Conservation (phyloP, 1,139 yeast species). For the Saccharomycopsis hybrid region DNA sequence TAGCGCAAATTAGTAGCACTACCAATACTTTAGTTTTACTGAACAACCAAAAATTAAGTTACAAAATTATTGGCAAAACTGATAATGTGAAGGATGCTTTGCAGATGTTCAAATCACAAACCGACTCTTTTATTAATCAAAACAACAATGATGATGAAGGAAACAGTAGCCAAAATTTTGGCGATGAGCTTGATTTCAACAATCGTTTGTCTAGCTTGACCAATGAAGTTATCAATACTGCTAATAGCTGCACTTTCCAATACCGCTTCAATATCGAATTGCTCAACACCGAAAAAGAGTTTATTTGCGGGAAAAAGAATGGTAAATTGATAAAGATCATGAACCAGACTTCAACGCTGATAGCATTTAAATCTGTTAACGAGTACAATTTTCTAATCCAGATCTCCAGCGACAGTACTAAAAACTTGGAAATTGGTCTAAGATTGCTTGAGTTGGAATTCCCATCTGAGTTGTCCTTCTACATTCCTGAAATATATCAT, state of each 20-base stretch:
- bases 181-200: slow-evolving; percentile 11
- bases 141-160: background rate
- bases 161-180: background rate
- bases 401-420: slow-evolving; percentile 42
- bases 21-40: slow-evolving; percentile 30
- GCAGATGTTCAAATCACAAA: slow-evolving; percentile 26
- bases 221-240: slow-evolving; percentile 15
- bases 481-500: slow-evolving; percentile 90
- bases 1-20: slow-evolving; percentile 34
- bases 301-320: slow-evolving; percentile 89
- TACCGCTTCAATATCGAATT: slow-evolving; percentile 52
- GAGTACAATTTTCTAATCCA: slow-evolving; percentile 65
- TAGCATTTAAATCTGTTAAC: slow-evolving; percentile 53
- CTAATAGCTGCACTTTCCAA: slow-evolving; percentile 22
- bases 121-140: background rate
- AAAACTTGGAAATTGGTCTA: slow-evolving; percentile 48
- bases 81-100: slow-evolving; percentile 32
- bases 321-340: slow-evolving; percentile 84
- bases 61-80: slow-evolving; percentile 33
- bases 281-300: slow-evolving; percentile 68
- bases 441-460: slow-evolving; percentile 71
- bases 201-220: slow-evolving; percentile 12
- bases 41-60: slow-evolving; percentile 25
- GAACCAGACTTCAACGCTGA: slow-evolving; percentile 54
- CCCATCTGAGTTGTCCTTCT: slow-evolving; percentile 78